Evolutionary conservation across 23 red algal genomes (phyloP), one percentile per base, ranked within the genome.

Genomic region (Rhodosorus marinus): DNA sequence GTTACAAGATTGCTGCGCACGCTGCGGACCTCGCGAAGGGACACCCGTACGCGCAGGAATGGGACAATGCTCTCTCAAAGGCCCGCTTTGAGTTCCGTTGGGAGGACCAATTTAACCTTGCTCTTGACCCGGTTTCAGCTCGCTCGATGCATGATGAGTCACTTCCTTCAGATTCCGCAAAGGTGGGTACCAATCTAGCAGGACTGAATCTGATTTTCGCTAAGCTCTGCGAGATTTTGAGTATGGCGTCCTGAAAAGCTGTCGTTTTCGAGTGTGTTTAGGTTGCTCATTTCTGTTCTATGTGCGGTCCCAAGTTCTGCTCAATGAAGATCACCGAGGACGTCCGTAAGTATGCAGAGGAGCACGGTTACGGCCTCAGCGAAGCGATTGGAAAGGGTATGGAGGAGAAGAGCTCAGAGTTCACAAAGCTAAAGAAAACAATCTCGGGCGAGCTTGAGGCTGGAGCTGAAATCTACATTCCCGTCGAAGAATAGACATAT

Each of bases 281-380:
- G n/a, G 59, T 59, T 2, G 88, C 88, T 28, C 88, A 82, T 31
- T 95, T 95, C 60, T 95, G 88, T 51, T 95, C 88, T 20, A 83
- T 95, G 88, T 95, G 88, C 38, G 77, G 76, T 1, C 77, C 77
- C 33, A 82, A 95, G 62, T 95, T 95, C 49, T 95, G 88, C 53
- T 95, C 88, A 33, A 95, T 95, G 88, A 82, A 76, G 55, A 84
- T 95, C 24, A 85, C 88, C 9, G 67, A 84, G 51, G 88, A 95
- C 64, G 77, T 95, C 7, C 61, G 88, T 9, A 56, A 61, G 29
- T 95, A 83, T 42, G 88, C 88, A 0, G 55, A 71, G 28, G 64
- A 84, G 29, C 70, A 95, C 41, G 88, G 88, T 15, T 95, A 95
- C 49, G 67, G 62, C 20, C 51, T 51, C 1, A 75, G 81, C 47